Base-by-base conservation (phyloP, 2,329 filamentous ascomycete genomes). In the Penicillium glabrum region DNA sequence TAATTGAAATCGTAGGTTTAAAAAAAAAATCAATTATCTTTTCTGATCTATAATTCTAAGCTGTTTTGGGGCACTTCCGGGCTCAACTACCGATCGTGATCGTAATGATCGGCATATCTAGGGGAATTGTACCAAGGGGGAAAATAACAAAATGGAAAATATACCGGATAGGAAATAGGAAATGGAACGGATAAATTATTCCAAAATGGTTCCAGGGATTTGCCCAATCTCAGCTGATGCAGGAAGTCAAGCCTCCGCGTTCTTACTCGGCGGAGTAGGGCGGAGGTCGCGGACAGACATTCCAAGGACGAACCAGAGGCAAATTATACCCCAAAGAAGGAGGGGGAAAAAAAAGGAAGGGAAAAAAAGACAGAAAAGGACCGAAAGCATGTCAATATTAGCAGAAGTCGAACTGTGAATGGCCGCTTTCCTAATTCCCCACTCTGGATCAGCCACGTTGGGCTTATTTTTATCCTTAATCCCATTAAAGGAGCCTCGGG, bases 401-500 rank as follows among this genome's bases (percentile, higher is more conserved):
- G 16, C 35, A 19, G 35, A 57, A 47, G 52, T 57, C 37, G 48
- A 50, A 53, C 48, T 50, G 29, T 37, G 26, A 50, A 43, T 37
- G 46, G 24, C 48, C 54, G 37, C 53, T 53, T 59, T 54, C 46
- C 47, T 1, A 39, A 11, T 51, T 51, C 47, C 50, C 58, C 33
- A 48, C 51, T 46, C 39, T 46, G 37, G 51, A 58, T 57, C 52
- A 51, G 51, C 55, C 33, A 54, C 39, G 37, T 23, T 54, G 56
- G 54, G 50, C 54, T 57, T 59, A 58, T 58, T 57, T 60, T 62
- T 57, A 51, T 46, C 39, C 24, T 45, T 52, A 58, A 51, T 50
- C 53, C 59, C 54, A 52, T 51, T 50, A 46, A 45, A 51, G 45
- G 57, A 56, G 48, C 46, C 53, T 59, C 53, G 57, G 53, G 45